These are phyloP conservation scores for Colletotrichum noveboracense DNA, from an alignment of 2,329 filamentous ascomycete species.

Conservation along the genomic window DNA sequence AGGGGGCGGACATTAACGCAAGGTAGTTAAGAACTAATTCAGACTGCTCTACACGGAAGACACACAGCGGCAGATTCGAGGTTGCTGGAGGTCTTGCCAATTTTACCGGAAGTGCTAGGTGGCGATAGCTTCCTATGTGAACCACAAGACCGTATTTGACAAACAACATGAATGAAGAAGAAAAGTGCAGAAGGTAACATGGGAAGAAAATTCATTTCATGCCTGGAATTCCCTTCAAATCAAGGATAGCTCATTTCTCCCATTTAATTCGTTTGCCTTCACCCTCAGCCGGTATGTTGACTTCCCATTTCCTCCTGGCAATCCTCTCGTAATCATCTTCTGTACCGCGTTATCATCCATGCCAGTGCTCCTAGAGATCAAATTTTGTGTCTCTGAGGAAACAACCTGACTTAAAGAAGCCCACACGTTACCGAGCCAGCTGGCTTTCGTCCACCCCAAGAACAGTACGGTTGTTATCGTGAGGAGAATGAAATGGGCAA, in stretches of 20 bases:
- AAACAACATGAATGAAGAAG: no score
- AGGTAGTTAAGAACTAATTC: no score
- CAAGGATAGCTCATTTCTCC: background rate
- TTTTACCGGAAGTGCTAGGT: no score
- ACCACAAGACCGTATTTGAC: no score
- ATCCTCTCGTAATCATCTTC: background rate
- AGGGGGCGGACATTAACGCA: no score
- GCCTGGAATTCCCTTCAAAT: background rate
- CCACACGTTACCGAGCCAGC: background rate
- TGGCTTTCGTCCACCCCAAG: background rate
- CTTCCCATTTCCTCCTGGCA: accelerated
- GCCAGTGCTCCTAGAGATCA: accelerated
- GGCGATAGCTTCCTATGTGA: no score
- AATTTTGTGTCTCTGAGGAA: background rate
- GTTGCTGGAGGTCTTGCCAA: no score
- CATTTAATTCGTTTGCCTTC: accelerated
- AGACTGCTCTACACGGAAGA: no score
- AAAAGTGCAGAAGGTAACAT: no score
- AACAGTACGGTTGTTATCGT: accelerated
- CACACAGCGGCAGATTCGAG: no score
- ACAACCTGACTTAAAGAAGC: background rate
- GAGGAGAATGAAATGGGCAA: background rate
- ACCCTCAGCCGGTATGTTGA: background rate
- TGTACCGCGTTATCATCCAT: background rate
- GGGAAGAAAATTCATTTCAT: no score